Conservation (phyloP, 179 eudicot genomes). For the Beta macrorhiza region DNA sequence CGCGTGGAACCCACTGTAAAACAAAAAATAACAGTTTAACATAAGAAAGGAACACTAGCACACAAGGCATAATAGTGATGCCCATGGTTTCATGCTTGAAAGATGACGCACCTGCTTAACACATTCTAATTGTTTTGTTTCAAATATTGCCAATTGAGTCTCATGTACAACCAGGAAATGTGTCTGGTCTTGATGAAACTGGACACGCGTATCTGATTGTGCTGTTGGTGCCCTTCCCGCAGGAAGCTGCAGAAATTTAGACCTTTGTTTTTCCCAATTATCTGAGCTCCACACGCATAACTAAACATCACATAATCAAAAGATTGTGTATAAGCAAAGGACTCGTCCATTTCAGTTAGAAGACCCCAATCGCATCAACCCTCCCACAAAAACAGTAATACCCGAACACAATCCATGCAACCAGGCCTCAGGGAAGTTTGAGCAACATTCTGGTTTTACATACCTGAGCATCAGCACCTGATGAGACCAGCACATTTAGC, state of each 20-base stretch:
- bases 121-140: conserved; percentile 74
- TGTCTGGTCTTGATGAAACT: conserved; percentile 88
- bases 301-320: conserved; percentile 32
- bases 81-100: neutral
- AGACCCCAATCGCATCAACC: neutral
- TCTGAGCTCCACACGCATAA: conserved; percentile 85
- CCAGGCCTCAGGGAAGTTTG: neutral
- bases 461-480: conserved; percentile 99
- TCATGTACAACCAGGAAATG: conserved; percentile 90
- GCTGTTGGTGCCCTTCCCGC: conserved; percentile 64
- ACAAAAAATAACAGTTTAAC: conserved; percentile 3
- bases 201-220: conserved; percentile 86
- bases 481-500: conserved; percentile 76
- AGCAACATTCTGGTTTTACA: neutral
- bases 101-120: conserved; percentile 58
- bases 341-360: no score
- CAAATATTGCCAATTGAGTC: conserved; percentile 81
- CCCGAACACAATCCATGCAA: neutral
- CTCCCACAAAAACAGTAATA: neutral
- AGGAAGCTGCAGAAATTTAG: conserved; percentile 68
- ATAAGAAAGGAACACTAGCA: conserved; percentile 12
- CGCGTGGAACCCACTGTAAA: conserved; percentile 73
- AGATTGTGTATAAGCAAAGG: no score
- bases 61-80: neutral
- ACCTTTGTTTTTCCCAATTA: conserved; percentile 82